Evolutionary conservation across 805 yeast genomes (phyloP), one percentile per base, ranked within the genome.

Genomic region (Priceomyces medius): DNA sequence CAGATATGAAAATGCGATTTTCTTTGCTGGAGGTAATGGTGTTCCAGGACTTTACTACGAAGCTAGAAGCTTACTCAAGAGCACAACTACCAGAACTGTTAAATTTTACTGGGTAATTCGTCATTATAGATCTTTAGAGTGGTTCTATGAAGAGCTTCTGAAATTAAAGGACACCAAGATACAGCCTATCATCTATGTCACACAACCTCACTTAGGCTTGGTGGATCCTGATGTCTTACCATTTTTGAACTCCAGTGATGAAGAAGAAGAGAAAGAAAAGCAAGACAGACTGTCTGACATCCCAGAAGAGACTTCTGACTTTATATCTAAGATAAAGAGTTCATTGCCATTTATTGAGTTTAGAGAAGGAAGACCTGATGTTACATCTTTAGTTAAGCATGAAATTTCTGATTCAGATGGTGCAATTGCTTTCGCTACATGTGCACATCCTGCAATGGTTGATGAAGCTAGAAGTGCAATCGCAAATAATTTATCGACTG

Each of bases 391-490:
- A 14, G 57, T 77, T 12, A 46, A 47, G 4, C 40, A 52, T 7
- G 80, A 74, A 42, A 57, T 76, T 10, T 40, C 32, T 2, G 64
- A 60, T 29, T 48, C 71, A 14, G 44, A 47, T 12, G 76, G 76
- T 7, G 52, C 76, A 4, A 48, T 71, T 38, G 80, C 76, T 1
- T 58, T 77, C 47, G 73, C 70, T 40, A 65, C 73, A 3, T 77
- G 82, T 63, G 79, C 77, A 18, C 77, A 74, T 55, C 64, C 70
- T 20, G 45, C 61, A 20, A 64, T 75, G 65, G 72, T 64, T 28
- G 71, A 65, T 45, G 61, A 54, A 4, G 45, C 57, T 34, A 58
- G 73, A 54, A 48, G 43, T 31, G 46, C 59, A 1, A 54, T 66
- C 23, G 59, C 53, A 8, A 43, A 53, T 40, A 60, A 58, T 45